phyloP scores from a whole-genome alignment of 768 basidiomycete species.

The Rubroboletus satanas region DNA sequence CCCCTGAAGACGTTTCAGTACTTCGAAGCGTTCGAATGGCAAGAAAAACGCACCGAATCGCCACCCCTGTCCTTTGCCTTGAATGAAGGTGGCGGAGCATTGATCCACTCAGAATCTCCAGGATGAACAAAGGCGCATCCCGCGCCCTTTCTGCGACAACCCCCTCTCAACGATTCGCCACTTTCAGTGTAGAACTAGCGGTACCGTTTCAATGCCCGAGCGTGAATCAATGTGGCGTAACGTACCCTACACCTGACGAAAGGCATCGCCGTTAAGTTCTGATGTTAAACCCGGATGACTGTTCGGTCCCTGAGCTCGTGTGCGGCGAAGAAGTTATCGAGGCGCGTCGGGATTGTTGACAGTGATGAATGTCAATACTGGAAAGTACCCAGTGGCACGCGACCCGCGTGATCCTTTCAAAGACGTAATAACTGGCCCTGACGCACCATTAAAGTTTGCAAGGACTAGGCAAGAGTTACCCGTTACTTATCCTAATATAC shows the following conservation, averaged over 20 bases:
- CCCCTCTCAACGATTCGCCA: conserved; percentile 25
- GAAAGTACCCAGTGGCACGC: background rate
- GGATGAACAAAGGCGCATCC: conserved; percentile 33
- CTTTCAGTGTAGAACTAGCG: conserved; percentile 29
- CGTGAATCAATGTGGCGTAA: conserved; percentile 3
- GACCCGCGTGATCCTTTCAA: background rate
- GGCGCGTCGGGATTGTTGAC: background rate
- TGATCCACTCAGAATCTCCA: conserved; percentile 21
- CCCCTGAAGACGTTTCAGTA: conserved; percentile 2
- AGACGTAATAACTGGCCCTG: background rate
- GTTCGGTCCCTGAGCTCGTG: background rate
- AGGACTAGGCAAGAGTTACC: background rate
- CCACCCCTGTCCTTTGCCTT: conserved; percentile 15
- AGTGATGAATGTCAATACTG: background rate
- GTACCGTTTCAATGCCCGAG: background rate
- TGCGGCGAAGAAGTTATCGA: background rate
- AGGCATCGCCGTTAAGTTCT: conserved; percentile 19
- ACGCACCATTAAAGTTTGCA: background rate
- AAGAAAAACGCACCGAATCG: conserved; percentile 14
- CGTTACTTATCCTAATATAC: conserved; percentile 6
- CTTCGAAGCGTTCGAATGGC: background rate
- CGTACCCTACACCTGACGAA: conserved; percentile 24
- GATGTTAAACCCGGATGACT: background rate
- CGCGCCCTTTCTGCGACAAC: conserved; percentile 21
- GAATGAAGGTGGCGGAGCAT: conserved; percentile 11